Evolutionary conservation across 2,329 filamentous ascomycete species (phyloP).

Genomic region (Botrytis squamosa): DNA sequence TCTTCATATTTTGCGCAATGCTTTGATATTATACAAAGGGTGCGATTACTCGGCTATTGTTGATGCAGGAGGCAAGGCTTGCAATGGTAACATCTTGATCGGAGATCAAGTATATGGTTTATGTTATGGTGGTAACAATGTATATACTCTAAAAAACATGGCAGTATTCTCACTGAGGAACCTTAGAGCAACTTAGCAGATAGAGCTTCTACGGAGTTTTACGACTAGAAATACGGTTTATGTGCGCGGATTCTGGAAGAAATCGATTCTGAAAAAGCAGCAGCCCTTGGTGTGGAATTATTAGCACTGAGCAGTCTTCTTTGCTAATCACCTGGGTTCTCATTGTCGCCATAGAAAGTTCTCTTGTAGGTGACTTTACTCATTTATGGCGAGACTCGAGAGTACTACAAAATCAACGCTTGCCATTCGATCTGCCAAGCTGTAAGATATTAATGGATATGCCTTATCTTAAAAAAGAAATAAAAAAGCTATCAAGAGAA

Average conservation of each 20-base stretch:
- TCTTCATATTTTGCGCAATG: neutral
- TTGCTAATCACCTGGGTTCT: neutral
- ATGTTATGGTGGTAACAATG: neutral
- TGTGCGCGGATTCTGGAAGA: neutral
- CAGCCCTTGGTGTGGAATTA: too few species aligned
- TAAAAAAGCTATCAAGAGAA: neutral
- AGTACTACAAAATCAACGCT: neutral
- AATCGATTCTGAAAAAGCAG: neutral
- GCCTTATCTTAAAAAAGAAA: too few species aligned
- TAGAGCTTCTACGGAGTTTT: neutral
- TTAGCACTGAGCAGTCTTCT: neutral
- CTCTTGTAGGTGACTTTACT: neutral
- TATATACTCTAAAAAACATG: neutral
- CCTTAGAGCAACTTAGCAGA: neutral
- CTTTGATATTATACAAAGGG: neutral
- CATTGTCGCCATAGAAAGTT: neutral
- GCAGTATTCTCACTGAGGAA: neutral
- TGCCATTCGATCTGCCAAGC: neutral
- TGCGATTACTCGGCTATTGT: neutral
- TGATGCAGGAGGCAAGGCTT: neutral
- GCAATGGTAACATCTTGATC: neutral
- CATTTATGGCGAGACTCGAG: accelerated
- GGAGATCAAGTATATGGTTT: neutral
- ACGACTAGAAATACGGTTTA: neutral
- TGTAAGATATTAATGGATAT: neutral